Evolutionary conservation across 2,329 filamentous ascomycete species (phyloP), one percentile per base, ranked within the genome.

Genomic region (Stagonosporopsis vannaccii): DNA sequence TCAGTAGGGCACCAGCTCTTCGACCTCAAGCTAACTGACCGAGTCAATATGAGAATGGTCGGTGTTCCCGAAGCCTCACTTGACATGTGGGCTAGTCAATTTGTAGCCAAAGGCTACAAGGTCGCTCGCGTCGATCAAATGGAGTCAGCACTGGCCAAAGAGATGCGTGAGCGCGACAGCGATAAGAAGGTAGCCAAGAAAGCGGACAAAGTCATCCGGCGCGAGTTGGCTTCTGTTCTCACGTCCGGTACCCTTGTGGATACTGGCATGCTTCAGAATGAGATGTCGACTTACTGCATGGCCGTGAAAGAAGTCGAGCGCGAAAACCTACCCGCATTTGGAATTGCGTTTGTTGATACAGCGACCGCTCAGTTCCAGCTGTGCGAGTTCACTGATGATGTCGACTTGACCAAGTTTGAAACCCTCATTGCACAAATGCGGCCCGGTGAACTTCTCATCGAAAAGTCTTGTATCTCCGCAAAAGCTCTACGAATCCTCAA

Each of bases 1-100:
- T 97, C 94, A 0, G 89, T 98, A 52, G 95, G 95, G 4, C 93
- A 99, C 72, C 95, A 98, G 74, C 82, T 97, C 15, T 99, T 99
- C 68, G 95, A 99, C 75, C 84, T 99, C 53, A 99, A 99, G 79
- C 88, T 99, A 73, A 99, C 95, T 0, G 95, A 99, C 69, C 87
- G 95, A 51, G 95, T 99, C 74, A 99, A 99, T 75, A 99, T 99
- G 95, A 90, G 94, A 64, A 99, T 99, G 95, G 95, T 98, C 2
- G 95, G 95, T 59, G 95, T 99, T 0, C 95, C 95, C 0, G 95
- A 99, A 75, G 90, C 92, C 71, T 97, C 92, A 12, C 81, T 99
- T n/a, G 91, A 95, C 69, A 88, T 95, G 74, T 99, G 95, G 95
- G 92, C 95, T 53, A 97, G 96, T 69, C 95, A 99, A 70, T 99